Conservation (phyloP, 306 rosid genomes). For the Ammopiptanthus mongolicus region DNA sequence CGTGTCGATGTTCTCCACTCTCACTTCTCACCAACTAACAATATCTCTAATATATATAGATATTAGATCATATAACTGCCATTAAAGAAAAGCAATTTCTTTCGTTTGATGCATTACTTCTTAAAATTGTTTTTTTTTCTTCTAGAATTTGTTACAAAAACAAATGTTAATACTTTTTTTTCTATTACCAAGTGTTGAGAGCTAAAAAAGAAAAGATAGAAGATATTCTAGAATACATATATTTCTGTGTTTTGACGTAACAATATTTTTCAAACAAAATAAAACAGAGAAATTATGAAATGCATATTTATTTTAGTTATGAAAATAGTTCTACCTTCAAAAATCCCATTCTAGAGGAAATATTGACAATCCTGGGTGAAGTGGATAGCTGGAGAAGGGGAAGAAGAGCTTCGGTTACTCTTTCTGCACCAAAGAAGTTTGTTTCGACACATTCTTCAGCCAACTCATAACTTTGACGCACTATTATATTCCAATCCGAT, state of each 20-base stretch:
- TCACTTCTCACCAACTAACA: too few species aligned
- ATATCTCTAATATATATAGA: too few species aligned
- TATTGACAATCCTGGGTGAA: constrained; percentile 56
- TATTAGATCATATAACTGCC: too few species aligned
- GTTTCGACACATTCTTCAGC: constrained; percentile 43
- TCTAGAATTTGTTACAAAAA: too few species aligned
- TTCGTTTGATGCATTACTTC: too few species aligned
- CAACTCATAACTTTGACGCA: constrained; percentile 24
- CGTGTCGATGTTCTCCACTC: too few species aligned
- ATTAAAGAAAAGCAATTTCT: too few species aligned
- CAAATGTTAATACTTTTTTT: too few species aligned
- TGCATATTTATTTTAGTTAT: neutral
- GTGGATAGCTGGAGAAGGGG: constrained; percentile 47
- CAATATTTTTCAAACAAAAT: neutral
- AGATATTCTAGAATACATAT: too few species aligned
- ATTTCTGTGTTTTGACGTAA: neutral
- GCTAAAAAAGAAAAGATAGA: too few species aligned
- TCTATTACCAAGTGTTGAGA: neutral
- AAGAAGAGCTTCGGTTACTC: constrained; percentile 48
- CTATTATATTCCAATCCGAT: constrained; percentile 17
- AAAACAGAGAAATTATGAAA: neutral
- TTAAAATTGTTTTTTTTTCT: too few species aligned
- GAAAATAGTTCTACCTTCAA: constrained; percentile 28
- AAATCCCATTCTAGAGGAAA: constrained; percentile 24
- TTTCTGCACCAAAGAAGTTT: constrained; percentile 49